Conservation (phyloP, 345 rosid species). For the Jatropha curcas region DNA sequence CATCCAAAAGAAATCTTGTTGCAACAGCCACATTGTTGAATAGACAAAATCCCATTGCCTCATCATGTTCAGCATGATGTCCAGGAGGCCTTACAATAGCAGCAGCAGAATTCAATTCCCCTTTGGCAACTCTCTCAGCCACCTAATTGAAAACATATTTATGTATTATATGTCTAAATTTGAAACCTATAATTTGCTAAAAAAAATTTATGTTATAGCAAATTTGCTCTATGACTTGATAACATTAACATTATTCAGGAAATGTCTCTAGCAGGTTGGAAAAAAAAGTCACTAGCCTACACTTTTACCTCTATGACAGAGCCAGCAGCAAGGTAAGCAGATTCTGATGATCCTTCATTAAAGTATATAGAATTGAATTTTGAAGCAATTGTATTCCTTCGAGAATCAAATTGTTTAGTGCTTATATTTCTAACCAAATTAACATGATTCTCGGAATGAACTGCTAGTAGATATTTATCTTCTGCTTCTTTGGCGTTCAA, state of each 20-base stretch:
- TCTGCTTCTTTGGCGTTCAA: conserved; percentile 63
- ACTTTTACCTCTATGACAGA: conserved; percentile 70
- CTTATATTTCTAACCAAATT: conserved; percentile 62
- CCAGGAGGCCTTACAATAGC: conserved; percentile 99
- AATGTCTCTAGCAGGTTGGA: not conserved
- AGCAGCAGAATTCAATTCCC: conserved; percentile 77
- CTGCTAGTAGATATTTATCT: conserved; percentile 53
- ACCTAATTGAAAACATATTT: conserved; percentile 37
- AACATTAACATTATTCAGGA: not conserved
- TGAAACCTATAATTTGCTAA: not conserved
- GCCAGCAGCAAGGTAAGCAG: conserved; percentile 89
- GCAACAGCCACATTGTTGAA: conserved; percentile 96
- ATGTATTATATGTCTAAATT: not conserved
- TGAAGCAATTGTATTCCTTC: conserved; percentile 54
- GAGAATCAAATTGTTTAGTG: conserved; percentile 52
- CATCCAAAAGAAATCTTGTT: conserved; percentile 61
- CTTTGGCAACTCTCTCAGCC: conserved; percentile 74
- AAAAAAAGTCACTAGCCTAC: not conserved
- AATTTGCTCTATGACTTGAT: not conserved
- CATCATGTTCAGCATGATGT: conserved; percentile 87
- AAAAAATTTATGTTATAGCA: not conserved
- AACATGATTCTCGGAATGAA: conserved; percentile 69
- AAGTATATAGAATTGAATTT: conserved; percentile 73
- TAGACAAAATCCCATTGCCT: conserved; percentile 92
- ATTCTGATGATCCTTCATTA: conserved; percentile 78